Evolutionary conservation across 108 stramenopile genomes (phyloP).

Genomic region (Cyclotella baltica): DNA sequence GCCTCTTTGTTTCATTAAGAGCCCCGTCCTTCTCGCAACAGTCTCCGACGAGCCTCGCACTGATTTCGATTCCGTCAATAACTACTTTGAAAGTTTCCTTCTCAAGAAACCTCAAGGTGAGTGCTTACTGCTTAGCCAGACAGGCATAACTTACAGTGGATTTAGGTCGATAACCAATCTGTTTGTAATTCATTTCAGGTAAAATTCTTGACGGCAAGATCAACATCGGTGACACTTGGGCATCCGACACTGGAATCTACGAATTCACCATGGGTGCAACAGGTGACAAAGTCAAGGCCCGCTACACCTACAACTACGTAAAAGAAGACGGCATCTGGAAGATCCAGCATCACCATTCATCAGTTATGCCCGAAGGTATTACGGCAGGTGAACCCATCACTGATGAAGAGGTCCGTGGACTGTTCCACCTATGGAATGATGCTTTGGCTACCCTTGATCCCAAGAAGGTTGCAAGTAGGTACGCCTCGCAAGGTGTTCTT

Average conservation of each 20-base stretch:
- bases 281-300: conserved; percentile 50
- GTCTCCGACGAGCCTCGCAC: conserved; percentile 56
- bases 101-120: conserved; percentile 56
- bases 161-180: no score
- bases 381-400: conserved; percentile 35
- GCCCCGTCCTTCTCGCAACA: conserved; percentile 54
- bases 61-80: conserved; percentile 51
- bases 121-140: no score
- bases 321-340: conserved; percentile 61
- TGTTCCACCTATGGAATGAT: conserved; percentile 67
- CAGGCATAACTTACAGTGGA: no score
- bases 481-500: conserved; percentile 45
- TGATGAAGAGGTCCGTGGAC: conserved; percentile 46
- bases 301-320: conserved; percentile 64
- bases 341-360: conserved; percentile 62
- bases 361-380: conserved; percentile 58
- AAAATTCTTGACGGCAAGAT: conserved; percentile 38
- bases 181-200: no score
- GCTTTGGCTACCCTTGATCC: conserved; percentile 59
- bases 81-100: conserved; percentile 59
- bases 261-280: conserved; percentile 62
- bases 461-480: conserved; percentile 50
- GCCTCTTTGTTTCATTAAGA: no score
- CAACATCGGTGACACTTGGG: conserved; percentile 56
- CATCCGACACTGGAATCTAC: conserved; percentile 57